Base-by-base conservation (phyloP, 176 grass and related monocot genomes). In the Poa annua region DNA sequence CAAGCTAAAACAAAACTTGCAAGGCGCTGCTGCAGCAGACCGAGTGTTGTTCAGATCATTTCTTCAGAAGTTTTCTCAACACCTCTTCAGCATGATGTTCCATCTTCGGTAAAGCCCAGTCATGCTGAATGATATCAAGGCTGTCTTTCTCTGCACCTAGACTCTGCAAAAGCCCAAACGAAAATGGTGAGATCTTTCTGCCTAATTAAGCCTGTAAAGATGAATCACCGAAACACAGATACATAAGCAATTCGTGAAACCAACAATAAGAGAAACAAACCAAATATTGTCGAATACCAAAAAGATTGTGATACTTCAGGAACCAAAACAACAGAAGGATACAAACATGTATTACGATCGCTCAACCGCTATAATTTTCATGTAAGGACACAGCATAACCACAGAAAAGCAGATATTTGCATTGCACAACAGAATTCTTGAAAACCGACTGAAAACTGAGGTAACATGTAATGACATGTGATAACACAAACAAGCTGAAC, bases 41-140 rank as follows among this genome's bases (percentile, higher is more conserved):
- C 39, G 53, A 24, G 32, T 75, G 39, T 41, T 83, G 34, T 53
- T 74, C 57, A 33, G 4, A 49, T 86, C 75, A 92, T 65, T 95
- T 93, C 86, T 94, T 99, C 52, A 93, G 51, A 52, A 99, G 81
- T 71, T 90, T 88, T 80, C 66, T 92, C 69, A 99, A 81, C 49
- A 92, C 78, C 14, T 93, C 85, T 77, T 96, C 87, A 38, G 97
- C 93, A 42, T 81, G 91, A 74, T 49, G 83, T 78, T 99, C 97
- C 85, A 96, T 90, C 70, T 88, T 99, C 3, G 91, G 91, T 68
- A 99, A 87, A 78, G 71, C 83, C 96, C 96, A 99, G 64, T 99
- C 96, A 76, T 99, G 96, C 71, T 99, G 96, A 71, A 99, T 89
- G 69, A 99, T 96, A 71, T 96, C 93, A n/a, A 96, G 81, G 80